A percentile compares a stretch with the other conserved stretches of the same genome.
phyloP scores from a whole-genome alignment of 1,284 basidiomycete genomes.

The Cutaneotrichosporon arboriforme region DNA sequence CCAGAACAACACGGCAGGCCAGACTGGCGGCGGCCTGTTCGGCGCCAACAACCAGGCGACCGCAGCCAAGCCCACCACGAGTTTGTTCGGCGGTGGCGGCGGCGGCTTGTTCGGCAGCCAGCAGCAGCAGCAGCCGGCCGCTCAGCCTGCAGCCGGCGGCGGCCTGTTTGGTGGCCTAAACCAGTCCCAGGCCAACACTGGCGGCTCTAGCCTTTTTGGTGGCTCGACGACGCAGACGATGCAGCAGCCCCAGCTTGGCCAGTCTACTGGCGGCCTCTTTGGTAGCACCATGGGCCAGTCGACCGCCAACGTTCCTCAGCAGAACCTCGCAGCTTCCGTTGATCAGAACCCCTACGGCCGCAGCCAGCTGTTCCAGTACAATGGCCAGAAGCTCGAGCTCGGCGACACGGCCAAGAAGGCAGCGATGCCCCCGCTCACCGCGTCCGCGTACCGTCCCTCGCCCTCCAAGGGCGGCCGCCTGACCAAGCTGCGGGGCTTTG shows the following conservation, averaged over 20 bases:
- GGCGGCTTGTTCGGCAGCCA: constrained; percentile 39
- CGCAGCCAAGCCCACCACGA: constrained; percentile 10
- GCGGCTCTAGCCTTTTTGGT: constrained; percentile 30
- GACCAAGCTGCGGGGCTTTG: constrained; percentile 51
- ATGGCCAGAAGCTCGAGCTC: constrained; percentile 42
- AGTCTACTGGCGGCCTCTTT: constrained; percentile 23
- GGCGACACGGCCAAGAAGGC: constrained; percentile 48
- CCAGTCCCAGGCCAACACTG: constrained; percentile 15
- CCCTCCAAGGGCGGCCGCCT: constrained; percentile 46
- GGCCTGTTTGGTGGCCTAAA: constrained; percentile 17
- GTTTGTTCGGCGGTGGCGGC: constrained; percentile 26
- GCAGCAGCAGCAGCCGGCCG: constrained; percentile 27
- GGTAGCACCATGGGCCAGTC: constrained; percentile 36
- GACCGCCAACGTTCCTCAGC: constrained; percentile 26
- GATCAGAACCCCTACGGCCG: constrained; percentile 80
- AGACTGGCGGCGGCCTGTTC: constrained; percentile 22
- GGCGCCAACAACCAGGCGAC: constrained; percentile 12
- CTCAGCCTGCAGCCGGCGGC: constrained; percentile 6
- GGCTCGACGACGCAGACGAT: constrained; percentile 14
- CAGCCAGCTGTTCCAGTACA: constrained; percentile 56
- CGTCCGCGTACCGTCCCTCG: constrained; percentile 46
- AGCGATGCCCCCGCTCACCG: constrained; percentile 47
- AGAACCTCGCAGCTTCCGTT: constrained; percentile 71
- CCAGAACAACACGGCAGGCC: constrained; percentile 7
- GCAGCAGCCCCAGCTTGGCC: constrained; percentile 15